These are phyloP conservation scores for Grosmannia serpens DNA, from an alignment of 2,329 filamentous ascomycete genomes.

Conservation along the genomic window DNA sequence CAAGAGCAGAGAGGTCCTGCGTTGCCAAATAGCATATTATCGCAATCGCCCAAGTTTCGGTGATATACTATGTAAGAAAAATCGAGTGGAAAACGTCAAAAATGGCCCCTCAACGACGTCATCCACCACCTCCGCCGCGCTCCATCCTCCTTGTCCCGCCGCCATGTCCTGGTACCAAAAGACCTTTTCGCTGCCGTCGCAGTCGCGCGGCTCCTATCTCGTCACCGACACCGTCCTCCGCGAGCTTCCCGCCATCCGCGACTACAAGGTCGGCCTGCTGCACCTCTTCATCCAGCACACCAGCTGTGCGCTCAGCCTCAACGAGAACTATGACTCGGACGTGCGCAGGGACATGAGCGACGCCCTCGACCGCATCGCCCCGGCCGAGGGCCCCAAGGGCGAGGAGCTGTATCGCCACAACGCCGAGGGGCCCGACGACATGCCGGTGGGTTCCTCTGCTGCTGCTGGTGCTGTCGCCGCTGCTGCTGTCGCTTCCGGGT, in stretches of 20 bases:
- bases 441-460: constrained; percentile 53
- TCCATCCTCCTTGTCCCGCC: constrained; percentile 3
- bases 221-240: constrained; percentile 65
- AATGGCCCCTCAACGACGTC: background rate
- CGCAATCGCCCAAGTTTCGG: background rate
- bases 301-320: constrained; percentile 77
- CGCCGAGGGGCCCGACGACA: constrained; percentile 80
- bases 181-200: constrained; percentile 64
- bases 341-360: constrained; percentile 92
- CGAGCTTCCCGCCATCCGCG: constrained; percentile 64
- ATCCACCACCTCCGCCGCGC: background rate
- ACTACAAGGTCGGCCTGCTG: constrained; percentile 77
- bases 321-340: constrained; percentile 81
- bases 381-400: constrained; percentile 60
- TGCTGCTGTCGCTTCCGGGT: background rate
- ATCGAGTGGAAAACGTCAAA: background rate
- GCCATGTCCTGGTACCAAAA: constrained; percentile 76
- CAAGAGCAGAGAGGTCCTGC: too few species aligned
- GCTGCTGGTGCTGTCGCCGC: background rate
- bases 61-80: background rate
- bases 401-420: constrained; percentile 71
- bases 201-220: constrained; percentile 76
- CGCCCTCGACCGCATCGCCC: constrained; percentile 80
- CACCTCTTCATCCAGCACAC: constrained; percentile 95
- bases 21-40: background rate